Percentiles rank a stretch among this genome's conserved stretches.
Conservation (phyloP, 352 stramenopile genomes). For the Phytophthora constricta region DNA sequence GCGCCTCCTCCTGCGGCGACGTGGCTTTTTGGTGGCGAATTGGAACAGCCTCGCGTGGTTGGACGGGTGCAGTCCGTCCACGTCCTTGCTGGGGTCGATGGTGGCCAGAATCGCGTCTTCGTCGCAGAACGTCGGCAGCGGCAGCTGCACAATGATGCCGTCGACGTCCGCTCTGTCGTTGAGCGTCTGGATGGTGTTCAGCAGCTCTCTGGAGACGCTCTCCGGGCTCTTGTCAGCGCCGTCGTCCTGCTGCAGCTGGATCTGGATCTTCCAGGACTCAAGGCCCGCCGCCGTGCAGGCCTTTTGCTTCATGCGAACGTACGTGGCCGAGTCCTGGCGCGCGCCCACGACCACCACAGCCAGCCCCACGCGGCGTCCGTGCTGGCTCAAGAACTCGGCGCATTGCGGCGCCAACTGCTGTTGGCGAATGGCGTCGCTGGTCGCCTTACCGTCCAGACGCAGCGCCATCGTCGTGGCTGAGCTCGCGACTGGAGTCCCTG, state of each 20-base stretch:
- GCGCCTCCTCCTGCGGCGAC: slow-evolving; percentile 52
- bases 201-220: slow-evolving; percentile 38
- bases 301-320: slow-evolving; percentile 99
- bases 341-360: slow-evolving; percentile 97
- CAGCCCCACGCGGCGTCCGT: slow-evolving; percentile 90
- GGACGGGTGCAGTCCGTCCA: slow-evolving; percentile 97
- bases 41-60: slow-evolving; percentile 95
- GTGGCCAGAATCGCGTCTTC: slow-evolving; percentile 92
- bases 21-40: slow-evolving; percentile 57
- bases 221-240: slow-evolving; percentile 12
- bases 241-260: slow-evolving; percentile 40
- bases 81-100: slow-evolving; percentile 96
- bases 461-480: slow-evolving; percentile 14
- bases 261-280: slow-evolving; percentile 82
- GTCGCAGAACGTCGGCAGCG: slow-evolving; percentile 92
- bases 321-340: slow-evolving; percentile 96
- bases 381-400: slow-evolving; percentile 45
- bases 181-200: slow-evolving; percentile 64
- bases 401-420: slow-evolving; percentile 85
- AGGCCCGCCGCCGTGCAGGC: slow-evolving; percentile 96
- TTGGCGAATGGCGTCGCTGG: slow-evolving; percentile 80
- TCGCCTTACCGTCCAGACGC: slow-evolving; percentile 86
- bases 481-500: background rate
- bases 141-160: slow-evolving; percentile 93
- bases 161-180: slow-evolving; percentile 78